Evolutionary conservation across 805 yeast species (phyloP), one percentile per base, ranked within the genome.

Genomic region (Kazachstania kunashirensis): DNA sequence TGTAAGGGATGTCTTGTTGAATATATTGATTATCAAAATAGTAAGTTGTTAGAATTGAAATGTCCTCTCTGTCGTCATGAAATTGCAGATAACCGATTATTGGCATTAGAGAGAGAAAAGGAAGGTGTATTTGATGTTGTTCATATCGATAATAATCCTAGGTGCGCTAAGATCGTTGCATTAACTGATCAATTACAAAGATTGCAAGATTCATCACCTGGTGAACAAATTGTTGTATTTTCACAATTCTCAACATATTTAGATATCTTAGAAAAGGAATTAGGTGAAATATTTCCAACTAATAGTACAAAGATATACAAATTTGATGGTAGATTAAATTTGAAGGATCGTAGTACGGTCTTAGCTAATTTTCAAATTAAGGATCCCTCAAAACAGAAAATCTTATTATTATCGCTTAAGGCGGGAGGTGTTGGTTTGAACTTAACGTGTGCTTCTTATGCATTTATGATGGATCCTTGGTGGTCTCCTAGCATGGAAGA

Each of bases 381-480:
- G 26, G 61, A 61, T 31, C 52, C 61, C 3, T 46, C 38, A 9
- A 47, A 45, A 20, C 57, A 46, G 44, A 67, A 71, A 4, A 70
- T 88, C 1, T 54, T 88, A 9, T 61, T 88, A 16, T 55, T 88
- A 14, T 81, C 94, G 6, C 61, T 86, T 43, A 88, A 85, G 56
- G 94, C 96, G 0, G 96, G 96, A 17, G 96, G 96, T 6, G 95
- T 86, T 10, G 96, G 96, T 0, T 65, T 88, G 43, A 88, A 88
- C 52, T 63, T 88, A 42, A 88, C 95, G 0, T 75, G 79, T 34
- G 95, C 96, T 0, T 79, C 84, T 0, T 69, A 73, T 24, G 96
- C 94, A 2, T 85, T 77, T 48, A 69, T 88, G 73, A 80, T 89
- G 84, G 96, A 88, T 51, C 96, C 96, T 0, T 88, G 95, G 92